Base-by-base conservation (phyloP, 352 stramenopile genomes). In the Globisporangium acanthophoron region DNA sequence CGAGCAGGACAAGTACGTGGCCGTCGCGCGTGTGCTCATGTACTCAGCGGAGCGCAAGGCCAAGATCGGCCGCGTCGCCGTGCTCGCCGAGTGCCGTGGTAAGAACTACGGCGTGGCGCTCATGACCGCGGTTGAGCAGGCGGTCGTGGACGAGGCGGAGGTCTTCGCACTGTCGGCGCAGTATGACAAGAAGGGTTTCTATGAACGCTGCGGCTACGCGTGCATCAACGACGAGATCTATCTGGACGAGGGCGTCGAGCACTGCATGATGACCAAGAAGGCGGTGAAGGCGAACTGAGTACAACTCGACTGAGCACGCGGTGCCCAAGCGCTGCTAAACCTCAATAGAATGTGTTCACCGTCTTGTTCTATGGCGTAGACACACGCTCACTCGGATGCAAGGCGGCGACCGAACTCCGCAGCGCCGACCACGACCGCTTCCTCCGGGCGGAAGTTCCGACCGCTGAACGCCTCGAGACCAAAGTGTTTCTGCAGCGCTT, bases 151-250 rank as follows among this genome's bases (percentile, higher is more conserved):
- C 35, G 61, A 69, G 20, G 69, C 67, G 18, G 69, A 83, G 31
- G 58, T 50, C 33, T 73, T 78, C 33, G 62, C 67, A 45, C 66
- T 89, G 2, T 85, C 71, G 49, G 69, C 79, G 40, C 71, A 81
- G 54, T 70, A 71, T 37, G 63, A 69, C 66, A 83, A 81, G 61
- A 73, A 74, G 40, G 74, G 54, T 0, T 90, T 90, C 61, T 90
- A 88, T 54, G 72, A 78, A 47, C 85, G 83, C 53, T 88, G 80
- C 43, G 80, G 80, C 31, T 90, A 88, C 63, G 55, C 54, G 24
- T 76, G 65, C 51, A 16, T 64, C 8, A 83, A 49, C 20, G 73
- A 79, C 51, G 76, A 85, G 47, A 67, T 85, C 8, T 84, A 83
- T 45, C 39, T 86, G 15, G 76, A 88, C 6, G 67, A 83, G 56